phyloP scores from a whole-genome alignment of 345 rosid genomes.

The Rhodamnia argentea region DNA sequence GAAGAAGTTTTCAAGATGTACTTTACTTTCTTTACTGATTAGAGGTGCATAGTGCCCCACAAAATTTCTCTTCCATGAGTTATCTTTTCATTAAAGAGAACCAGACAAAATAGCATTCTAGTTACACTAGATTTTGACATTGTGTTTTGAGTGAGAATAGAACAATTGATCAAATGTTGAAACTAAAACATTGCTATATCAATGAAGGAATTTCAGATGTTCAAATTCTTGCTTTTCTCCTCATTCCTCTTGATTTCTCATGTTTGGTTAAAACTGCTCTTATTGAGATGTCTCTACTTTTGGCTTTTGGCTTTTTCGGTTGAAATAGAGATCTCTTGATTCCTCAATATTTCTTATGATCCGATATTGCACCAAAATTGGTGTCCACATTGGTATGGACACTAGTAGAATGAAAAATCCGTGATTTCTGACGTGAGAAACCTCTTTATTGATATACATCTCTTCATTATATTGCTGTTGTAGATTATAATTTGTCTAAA shows the following conservation, averaged over 20 bases:
- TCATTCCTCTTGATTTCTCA: not conserved
- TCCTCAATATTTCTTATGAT: not conserved
- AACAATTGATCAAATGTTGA: no score
- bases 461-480: not conserved
- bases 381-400: not conserved
- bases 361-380: not conserved
- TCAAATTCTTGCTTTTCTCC: not conserved
- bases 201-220: not conserved
- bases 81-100: no score
- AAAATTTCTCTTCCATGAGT: no score
- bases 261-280: not conserved
- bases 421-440: not conserved
- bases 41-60: no score
- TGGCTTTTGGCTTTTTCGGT: not conserved
- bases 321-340: not conserved
- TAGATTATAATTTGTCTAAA: slow-evolving; percentile 66
- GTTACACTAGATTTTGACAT: no score
- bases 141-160: no score
- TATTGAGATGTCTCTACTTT: not conserved
- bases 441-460: not conserved
- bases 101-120: no score
- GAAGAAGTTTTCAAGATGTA: no score
- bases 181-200: not conserved
- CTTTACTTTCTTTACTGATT: no score
- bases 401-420: not conserved